Percentiles rank a stretch among this genome's conserved stretches.
phyloP scores from a whole-genome alignment of 192 early-diverging fungal genomes.

The Backusella tarrabulga region DNA sequence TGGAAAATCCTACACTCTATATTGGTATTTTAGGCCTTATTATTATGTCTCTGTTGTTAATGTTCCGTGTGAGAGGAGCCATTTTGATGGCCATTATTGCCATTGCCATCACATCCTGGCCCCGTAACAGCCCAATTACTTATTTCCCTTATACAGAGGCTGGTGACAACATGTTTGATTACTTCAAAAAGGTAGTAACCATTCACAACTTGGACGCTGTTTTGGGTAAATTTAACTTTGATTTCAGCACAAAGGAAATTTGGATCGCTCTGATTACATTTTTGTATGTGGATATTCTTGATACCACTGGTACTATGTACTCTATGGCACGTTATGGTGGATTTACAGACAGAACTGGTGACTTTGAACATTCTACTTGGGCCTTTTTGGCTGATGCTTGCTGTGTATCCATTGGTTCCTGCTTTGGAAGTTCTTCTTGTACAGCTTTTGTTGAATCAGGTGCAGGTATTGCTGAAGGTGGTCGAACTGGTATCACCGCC shows the following conservation, averaged over 20 bases:
- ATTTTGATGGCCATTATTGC: constrained; percentile 71
- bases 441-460: constrained; percentile 83
- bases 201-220: constrained; percentile 32
- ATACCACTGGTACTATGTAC: constrained; percentile 82
- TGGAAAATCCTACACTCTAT: constrained; percentile 55
- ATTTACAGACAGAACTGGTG: constrained; percentile 71
- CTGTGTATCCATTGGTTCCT: constrained; percentile 60
- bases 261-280: constrained; percentile 83
- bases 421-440: constrained; percentile 72
- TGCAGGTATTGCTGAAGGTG: constrained; percentile 81
- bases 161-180: constrained; percentile 65
- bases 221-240: constrained; percentile 61
- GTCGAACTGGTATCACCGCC: constrained; percentile 72
- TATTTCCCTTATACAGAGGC: constrained; percentile 68
- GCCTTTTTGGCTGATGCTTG: constrained; percentile 75
- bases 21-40: constrained; percentile 59
- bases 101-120: constrained; percentile 75
- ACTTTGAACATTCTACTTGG: constrained; percentile 71
- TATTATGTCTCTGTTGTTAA: constrained; percentile 58
- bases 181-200: constrained; percentile 63
- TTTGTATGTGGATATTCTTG: constrained; percentile 83
- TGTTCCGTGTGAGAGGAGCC: constrained; percentile 67
- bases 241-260: constrained; percentile 53
- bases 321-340: constrained; percentile 84
- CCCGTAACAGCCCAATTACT: constrained; percentile 63